Percentiles rank a stretch among this genome's conserved stretches.
Conservation (phyloP, 768 basidiomycete genomes). For the Boletus vermiculosoides region DNA sequence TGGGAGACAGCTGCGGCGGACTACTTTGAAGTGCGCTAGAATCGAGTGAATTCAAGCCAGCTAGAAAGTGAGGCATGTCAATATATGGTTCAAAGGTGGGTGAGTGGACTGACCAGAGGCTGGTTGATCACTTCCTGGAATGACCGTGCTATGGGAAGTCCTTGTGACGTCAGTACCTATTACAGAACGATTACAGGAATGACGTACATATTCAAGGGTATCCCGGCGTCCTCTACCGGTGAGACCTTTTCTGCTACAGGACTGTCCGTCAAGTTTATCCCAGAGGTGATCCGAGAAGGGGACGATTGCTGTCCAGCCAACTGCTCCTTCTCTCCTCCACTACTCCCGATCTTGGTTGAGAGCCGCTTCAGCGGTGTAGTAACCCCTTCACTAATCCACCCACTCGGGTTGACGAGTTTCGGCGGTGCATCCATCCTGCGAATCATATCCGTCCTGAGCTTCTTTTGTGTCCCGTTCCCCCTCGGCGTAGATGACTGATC, state of each 20-base stretch:
- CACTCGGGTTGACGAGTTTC: conserved; percentile 70
- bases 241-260: not conserved
- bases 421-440: conserved; percentile 67
- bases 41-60: conserved; percentile 5
- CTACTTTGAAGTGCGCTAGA: not conserved
- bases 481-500: conserved; percentile 13
- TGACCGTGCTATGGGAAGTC: conserved; percentile 38
- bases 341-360: conserved; percentile 4
- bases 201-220: conserved; percentile 9
- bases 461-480: conserved; percentile 28
- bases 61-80: conserved; percentile 13
- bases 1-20: conserved; percentile 4
- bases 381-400: conserved; percentile 56
- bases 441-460: conserved; percentile 72
- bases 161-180: conserved; percentile 3
- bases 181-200: not conserved
- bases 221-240: not conserved
- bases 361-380: conserved; percentile 25
- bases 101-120: conserved; percentile 12
- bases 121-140: conserved; percentile 1
- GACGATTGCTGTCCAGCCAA: conserved; percentile 3
- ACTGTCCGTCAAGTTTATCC: not conserved
- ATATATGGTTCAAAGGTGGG: not conserved
- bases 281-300: not conserved
- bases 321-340: conserved; percentile 1